Base-by-base conservation (phyloP, 2,329 filamentous ascomycete genomes). In the Fusarium hainanense region DNA sequence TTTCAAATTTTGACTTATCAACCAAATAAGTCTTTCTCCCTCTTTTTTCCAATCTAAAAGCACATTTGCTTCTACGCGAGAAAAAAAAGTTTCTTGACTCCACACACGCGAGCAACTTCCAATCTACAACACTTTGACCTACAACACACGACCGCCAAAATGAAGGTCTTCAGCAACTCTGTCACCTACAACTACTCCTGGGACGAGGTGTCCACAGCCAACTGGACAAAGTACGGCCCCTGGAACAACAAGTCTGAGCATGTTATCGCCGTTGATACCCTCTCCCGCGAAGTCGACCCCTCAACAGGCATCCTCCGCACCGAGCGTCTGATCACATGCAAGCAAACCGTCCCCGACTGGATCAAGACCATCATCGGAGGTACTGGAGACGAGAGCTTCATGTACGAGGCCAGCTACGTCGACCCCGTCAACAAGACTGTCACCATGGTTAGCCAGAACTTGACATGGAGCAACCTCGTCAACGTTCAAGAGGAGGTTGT, bases 221-320 rank as follows among this genome's bases (percentile, higher is more conserved):
- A 99, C 87, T 99, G 96, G 96, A 92, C 90, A 75, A 99, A 99
- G 82, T 99, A 99, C 83, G 97, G 93, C 77, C 95, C 95, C 21
- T 98, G 96, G 95, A 99, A 99, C 85, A 92, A 98, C 81, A 96
- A 97, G 83, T 94, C 93, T n/a, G 93, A 94, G 42, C 96, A 99
- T 81, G 96, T 99, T 72, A 90, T 97, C 72, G 94, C 93, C 72
- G 96, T 98, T 77, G 96, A 99, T 83, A 98, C 95, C 16, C 82
- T 99, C 75, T 91, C 90, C 55, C 92, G 96, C 47, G 72, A 73
- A 51, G 84, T 89, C 79, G 86, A 89, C 74, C 78, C 84, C 3
- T 78, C 77, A 23, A 89, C 87, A 14, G 87, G 87, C 71, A 87
- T 89, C 75, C 85, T 89, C 61, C 85, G 86, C 68, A 89, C 87